Conservation (phyloP, 2,329 filamentous ascomycete species). For the Metarhizium anisopliae region DNA sequence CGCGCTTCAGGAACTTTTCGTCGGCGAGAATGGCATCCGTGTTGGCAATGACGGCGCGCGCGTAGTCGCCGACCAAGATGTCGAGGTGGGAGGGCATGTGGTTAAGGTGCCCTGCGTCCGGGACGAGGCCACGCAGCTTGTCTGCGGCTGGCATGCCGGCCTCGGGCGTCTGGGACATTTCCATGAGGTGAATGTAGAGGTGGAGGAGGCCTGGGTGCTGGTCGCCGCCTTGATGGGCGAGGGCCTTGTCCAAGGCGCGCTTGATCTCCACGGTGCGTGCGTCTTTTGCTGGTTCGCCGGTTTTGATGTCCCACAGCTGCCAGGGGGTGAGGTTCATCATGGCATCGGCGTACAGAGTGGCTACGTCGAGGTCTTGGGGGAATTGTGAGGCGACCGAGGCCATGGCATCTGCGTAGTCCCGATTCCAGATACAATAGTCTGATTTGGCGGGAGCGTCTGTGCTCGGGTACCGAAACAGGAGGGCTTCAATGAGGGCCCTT, state of each 20-base stretch:
- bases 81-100: slow-evolving; percentile 77
- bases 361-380: slow-evolving; percentile 30
- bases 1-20: slow-evolving; percentile 50
- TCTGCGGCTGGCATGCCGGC: slow-evolving; percentile 52
- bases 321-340: slow-evolving; percentile 41
- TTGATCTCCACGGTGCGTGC: slow-evolving; percentile 25
- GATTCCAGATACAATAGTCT: slow-evolving; percentile 36
- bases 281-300: slow-evolving; percentile 21
- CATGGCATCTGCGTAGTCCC: slow-evolving; percentile 30
- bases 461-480: slow-evolving; percentile 51
- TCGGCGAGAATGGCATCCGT: slow-evolving; percentile 58
- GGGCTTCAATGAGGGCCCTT: slow-evolving; percentile 51
- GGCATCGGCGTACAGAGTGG: slow-evolving; percentile 30
- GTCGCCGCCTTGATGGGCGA: slow-evolving; percentile 31
- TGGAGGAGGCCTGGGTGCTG: slow-evolving; percentile 64
- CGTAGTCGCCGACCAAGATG: slow-evolving; percentile 63
- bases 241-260: slow-evolving; percentile 31
- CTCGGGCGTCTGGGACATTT: slow-evolving; percentile 64
- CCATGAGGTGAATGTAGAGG: slow-evolving; percentile 69
- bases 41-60: slow-evolving; percentile 57
- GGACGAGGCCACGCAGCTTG: slow-evolving; percentile 52
- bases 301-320: slow-evolving; percentile 32
- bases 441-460: slow-evolving; percentile 31
- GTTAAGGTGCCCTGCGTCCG: slow-evolving; percentile 60
- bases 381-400: slow-evolving; percentile 23